Base-by-base conservation (phyloP, 1,284 basidiomycete genomes). In the Prillingera fragicola region DNA sequence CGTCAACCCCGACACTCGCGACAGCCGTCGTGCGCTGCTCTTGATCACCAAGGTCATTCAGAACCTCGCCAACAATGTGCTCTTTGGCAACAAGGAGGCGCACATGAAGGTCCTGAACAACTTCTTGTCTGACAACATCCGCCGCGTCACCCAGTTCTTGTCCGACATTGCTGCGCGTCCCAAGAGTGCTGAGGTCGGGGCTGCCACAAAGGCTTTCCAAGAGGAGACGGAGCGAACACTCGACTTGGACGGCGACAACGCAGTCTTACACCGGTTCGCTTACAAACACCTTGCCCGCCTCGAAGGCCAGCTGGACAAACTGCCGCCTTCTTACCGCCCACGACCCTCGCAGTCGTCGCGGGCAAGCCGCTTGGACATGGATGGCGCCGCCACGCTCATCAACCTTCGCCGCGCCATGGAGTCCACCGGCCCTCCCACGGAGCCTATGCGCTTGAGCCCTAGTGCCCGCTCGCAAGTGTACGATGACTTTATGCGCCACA, bases 31-130 rank as follows among this genome's bases (percentile, higher is more conserved):
- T 38, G 87, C 86, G 3, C 74, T 94, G 18, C 82, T 88, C 74
- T 73, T 87, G 39, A 84, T 94, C 51, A 86, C 87, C 28, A 92
- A 91, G 70, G 83, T 94, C 44, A 83, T 92, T 37, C 88, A 94
- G 69, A 91, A 89, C 62, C 72, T 94, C 25, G 87, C 88, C 12
- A 95, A 94, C 72, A 92, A 94, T 56, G 85, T 92, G 29, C 80
- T 87, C 56, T 92, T 92, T 56, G 87, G 85, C 23, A 87, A 87
- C 64, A 89, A 92, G 61, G 73, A 74, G 38, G 78, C 81, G 3
- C 83, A 88, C 58, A 88, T 91, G 85, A 80, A 81, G 35, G 76
- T 79, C 18, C 68, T 92, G 43, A 92, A 92, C 64, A 75, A 78
- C 12, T 90, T 90, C 70, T 70, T 92, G 37, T 75, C 79, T 43